Conservation (phyloP, 371 early-diverging fungal species). For the Rhizomucor pusillus region DNA sequence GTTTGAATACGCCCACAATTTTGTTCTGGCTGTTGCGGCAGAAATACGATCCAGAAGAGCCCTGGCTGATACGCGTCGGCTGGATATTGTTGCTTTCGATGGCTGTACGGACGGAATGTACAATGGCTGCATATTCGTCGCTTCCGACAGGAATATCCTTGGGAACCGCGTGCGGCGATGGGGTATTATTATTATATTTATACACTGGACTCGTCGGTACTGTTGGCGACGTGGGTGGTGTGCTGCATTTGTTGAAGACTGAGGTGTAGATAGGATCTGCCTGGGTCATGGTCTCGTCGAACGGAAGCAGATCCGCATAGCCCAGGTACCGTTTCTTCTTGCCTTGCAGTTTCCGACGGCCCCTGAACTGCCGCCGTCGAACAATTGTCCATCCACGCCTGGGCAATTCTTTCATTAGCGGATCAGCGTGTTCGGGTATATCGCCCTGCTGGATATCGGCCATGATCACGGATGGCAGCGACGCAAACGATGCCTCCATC, state of each 20-base stretch:
- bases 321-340: conserved; percentile 8
- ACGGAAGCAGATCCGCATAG: conserved; percentile 1
- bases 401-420: conserved; percentile 7
- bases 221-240: background rate
- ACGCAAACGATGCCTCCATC: conserved; percentile 27
- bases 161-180: background rate
- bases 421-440: conserved; percentile 23
- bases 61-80: conserved; percentile 71
- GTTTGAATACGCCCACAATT: conserved; percentile 90
- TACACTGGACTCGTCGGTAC: too few relatives aligned
- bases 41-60: conserved; percentile 91
- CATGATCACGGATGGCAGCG: conserved; percentile 38
- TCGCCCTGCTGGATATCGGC: conserved; percentile 42
- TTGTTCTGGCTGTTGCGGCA: conserved; percentile 68
- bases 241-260: conserved; percentile 33
- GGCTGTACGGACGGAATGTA: conserved; percentile 71
- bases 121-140: conserved; percentile 54
- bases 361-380: conserved; percentile 26
- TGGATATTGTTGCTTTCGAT: conserved; percentile 62
- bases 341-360: conserved; percentile 23
- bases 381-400: conserved; percentile 43
- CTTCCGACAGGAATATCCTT: conserved; percentile 35
- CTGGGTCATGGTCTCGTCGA: conserved; percentile 8
- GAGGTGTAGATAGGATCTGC: conserved; percentile 40
- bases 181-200: too few relatives aligned